A percentile compares a stretch with the other conserved stretches of the same genome.
These are phyloP conservation scores for Rhodamnia argentea DNA, from an alignment of 345 rosid genomes.

Conservation along the genomic window DNA sequence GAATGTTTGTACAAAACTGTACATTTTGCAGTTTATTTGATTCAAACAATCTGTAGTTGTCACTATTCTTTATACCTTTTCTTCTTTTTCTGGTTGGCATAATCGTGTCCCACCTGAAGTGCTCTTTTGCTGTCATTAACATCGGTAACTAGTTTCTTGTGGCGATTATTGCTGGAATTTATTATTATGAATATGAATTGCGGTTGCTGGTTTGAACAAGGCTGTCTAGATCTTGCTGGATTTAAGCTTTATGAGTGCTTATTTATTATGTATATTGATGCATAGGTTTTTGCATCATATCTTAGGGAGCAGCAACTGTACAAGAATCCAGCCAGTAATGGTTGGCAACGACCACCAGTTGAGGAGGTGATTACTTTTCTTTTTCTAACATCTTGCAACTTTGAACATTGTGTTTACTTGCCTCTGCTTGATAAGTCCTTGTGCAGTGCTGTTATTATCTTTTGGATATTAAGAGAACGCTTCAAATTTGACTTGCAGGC, in stretches of 20 bases:
- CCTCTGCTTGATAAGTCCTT: background rate
- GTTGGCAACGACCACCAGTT: slow-evolving; percentile 71
- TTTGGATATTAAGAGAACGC: background rate
- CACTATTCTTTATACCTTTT: background rate
- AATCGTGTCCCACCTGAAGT: background rate
- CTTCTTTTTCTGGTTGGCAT: background rate
- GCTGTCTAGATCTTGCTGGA: background rate
- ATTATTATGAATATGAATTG: background rate
- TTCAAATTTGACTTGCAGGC: slow-evolving; percentile 23
- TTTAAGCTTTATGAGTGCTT: background rate
- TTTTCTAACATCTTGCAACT: background rate
- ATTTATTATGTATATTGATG: background rate
- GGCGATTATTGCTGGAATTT: background rate
- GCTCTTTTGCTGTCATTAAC: background rate
- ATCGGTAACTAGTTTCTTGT: background rate
- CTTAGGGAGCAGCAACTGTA: slow-evolving; percentile 74
- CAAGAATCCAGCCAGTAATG: slow-evolving; percentile 43
- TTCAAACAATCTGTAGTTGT: background rate
- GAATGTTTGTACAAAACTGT: background rate
- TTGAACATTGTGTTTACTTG: background rate
- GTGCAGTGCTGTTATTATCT: background rate
- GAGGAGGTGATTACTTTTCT: slow-evolving; percentile 50
- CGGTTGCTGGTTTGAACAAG: background rate
- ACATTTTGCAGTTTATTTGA: background rate
- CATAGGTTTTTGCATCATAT: background rate